phyloP scores from a whole-genome alignment of 129 eudicot genomes.

The Cynara cardunculus region DNA sequence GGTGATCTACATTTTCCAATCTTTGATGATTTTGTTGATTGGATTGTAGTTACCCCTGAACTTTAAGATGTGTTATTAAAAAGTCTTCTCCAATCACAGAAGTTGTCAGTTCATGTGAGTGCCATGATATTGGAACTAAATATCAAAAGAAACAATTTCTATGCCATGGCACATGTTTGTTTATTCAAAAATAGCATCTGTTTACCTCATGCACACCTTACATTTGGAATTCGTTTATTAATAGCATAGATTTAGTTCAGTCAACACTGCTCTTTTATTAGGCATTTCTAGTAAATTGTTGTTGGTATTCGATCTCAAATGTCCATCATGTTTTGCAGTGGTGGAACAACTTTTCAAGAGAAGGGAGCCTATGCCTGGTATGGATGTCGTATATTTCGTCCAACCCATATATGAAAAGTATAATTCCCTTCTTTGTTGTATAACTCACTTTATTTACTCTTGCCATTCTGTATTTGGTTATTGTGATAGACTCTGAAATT shows the following conservation, averaged over 20 bases:
- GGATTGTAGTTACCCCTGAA: too few species aligned
- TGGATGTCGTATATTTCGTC: conserved; percentile 89
- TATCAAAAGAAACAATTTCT: too few species aligned
- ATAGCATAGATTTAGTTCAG: neutral
- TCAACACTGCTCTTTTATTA: neutral
- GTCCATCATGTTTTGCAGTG: conserved; percentile 53
- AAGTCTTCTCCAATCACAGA: too few species aligned
- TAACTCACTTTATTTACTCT: neutral
- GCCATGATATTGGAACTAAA: too few species aligned
- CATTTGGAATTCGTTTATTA: neutral
- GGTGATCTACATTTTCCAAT: too few species aligned
- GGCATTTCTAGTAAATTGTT: neutral
- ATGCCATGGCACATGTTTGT: too few species aligned
- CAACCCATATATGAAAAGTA: conserved; percentile 94
- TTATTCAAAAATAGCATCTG: neutral
- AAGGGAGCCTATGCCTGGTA: conserved; percentile 85
- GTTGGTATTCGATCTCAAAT: conserved; percentile 13
- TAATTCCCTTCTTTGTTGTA: conserved; percentile 11
- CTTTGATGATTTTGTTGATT: too few species aligned
- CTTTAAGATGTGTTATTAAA: too few species aligned
- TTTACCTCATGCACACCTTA: neutral
- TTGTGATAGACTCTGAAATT: neutral
- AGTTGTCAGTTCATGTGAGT: too few species aligned
- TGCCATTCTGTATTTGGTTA: neutral
- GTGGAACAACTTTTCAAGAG: conserved; percentile 93